Conservation (phyloP, 1,284 basidiomycete genomes). For the Vanrija sp. region DNA sequence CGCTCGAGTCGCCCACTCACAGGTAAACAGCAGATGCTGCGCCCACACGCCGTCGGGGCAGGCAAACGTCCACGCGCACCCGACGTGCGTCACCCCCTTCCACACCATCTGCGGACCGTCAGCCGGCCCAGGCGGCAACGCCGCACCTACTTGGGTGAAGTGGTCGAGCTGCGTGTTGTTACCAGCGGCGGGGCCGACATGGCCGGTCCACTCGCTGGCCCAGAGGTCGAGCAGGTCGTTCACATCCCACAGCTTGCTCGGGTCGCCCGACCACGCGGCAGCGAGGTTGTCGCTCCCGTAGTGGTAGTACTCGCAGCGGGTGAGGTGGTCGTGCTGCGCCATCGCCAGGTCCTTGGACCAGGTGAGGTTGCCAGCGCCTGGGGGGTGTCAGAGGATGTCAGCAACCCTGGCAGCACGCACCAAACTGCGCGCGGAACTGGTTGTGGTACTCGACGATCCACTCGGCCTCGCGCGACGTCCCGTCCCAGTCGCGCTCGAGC, state of each 20-base stretch:
- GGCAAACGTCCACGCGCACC: constrained; percentile 23
- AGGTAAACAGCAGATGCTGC: too few species aligned
- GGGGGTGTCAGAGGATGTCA: too few species aligned
- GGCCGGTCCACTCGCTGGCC: constrained; percentile 15
- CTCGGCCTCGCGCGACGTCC: constrained; percentile 3
- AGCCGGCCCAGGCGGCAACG: too few species aligned
- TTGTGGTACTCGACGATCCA: constrained; percentile 11
- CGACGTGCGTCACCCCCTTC: constrained; percentile 38
- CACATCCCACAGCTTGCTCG: too few species aligned
- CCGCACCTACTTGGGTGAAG: constrained; percentile 24
- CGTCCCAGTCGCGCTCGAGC: background rate
- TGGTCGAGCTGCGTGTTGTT: constrained; percentile 12
- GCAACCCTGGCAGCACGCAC: background rate
- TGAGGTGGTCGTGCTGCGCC: background rate
- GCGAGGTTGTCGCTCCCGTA: constrained; percentile 11
- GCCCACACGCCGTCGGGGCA: too few species aligned
- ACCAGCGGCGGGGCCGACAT: constrained; percentile 8
- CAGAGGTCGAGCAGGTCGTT: background rate
- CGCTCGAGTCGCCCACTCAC: too few species aligned
- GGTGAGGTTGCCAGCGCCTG: background rate
- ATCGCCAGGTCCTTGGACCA: constrained; percentile 6
- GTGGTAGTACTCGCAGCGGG: constrained; percentile 3
- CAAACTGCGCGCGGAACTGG: constrained; percentile 10
- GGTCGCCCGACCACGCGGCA: background rate
- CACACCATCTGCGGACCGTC: constrained; percentile 34